Evolutionary conservation across 2,329 filamentous ascomycete species (phyloP), one percentile per base, ranked within the genome.

Genomic region (Pyricularia grisea): DNA sequence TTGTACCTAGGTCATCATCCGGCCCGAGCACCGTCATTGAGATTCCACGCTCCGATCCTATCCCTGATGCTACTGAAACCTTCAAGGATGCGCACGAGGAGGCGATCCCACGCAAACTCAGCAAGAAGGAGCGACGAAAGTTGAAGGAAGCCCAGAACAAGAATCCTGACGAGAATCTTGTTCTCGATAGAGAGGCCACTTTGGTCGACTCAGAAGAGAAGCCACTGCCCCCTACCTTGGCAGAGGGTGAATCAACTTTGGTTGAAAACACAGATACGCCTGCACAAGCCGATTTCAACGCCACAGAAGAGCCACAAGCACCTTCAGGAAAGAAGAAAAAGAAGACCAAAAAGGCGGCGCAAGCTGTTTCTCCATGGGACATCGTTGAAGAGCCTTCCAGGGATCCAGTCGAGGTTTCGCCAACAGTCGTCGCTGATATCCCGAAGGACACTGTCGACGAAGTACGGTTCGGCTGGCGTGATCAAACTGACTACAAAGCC

Each of bases 91-190:
- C 27, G 9, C 25, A 63, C 2, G 60, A 63, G 23, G 27, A 14
- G 23, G 27, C 14, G 14, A 58, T 4, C 20, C 27, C 28, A n/a
- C 67, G 76, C 1, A 74, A 73, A 67, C 70, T 73, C 5, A 76
- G 70, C 55, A 78, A 75, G 69, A 78, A 75, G 66, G 74, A 77
- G 67, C 60, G 67, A 36, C 67, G 67, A 20, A 50, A 25, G 10
- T 36, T 55, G 23, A 68, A 65, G 67, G 60, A 60, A 23, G 60
- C 60, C 17, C 25, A 68, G 55, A n/a, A 65, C 6, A 20, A 23
- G 64, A 36, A 50, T 23, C 25, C 23, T 17, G 64, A 30, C n/a
- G 20, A 67, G 23, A 23, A n/a, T 58, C 20, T 50, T 23, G 60
- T 30, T 28, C 14, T 30, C 14, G 25, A 23, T 9, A 23, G 25